Base-by-base conservation (phyloP, 116 monocot genomes). In the Thalassia testudinum region DNA sequence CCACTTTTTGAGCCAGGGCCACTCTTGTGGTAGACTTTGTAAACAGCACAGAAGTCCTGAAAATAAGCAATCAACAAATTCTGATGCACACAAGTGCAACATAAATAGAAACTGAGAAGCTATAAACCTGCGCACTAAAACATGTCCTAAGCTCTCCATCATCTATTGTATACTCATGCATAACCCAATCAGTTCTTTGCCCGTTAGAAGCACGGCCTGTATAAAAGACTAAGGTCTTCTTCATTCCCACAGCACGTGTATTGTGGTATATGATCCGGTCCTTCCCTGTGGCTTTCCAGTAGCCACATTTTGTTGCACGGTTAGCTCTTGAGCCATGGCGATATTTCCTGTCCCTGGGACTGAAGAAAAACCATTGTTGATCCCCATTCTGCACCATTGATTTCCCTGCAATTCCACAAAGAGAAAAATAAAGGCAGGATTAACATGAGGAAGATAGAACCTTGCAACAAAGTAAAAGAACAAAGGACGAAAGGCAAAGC, bases 271-370 rank as follows among this genome's bases (percentile, higher is more conserved):
- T 77, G 37, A 66, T 37, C 24, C 92, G 68, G 61, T 92, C 92
- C 64, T 83, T 92, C 21, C 92, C 92, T 0, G 92, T 92, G 37
- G 92, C 62, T 63, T 92, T 92, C 92, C 92, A 92, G 60, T 86
- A 92, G 17, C 92, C 92, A 19, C 52, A 37, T 42, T 47, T 59
- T 20, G 92, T 86, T 26, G 83, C 71, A 1, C 92, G 69, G 64
- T 86, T 92, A 14, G 86, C 77, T 62, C 86, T 82, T n/a, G 78
- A 75, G 6, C 92, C 75, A 47, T 75, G 77, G 2, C 79, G 82
- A 62, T 92, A 92, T 62, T 92, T 92, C 60, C 79, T 74, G 57
- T 92, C 92, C 42, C 77, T 74, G 0, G 77, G 83, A 58, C 83
- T 92, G 58, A 82, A 92, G 75, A 34, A 34, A 10, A 72, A 86